phyloP scores from a whole-genome alignment of 2,329 filamentous ascomycete genomes.

The Aspergillus flavus region DNA sequence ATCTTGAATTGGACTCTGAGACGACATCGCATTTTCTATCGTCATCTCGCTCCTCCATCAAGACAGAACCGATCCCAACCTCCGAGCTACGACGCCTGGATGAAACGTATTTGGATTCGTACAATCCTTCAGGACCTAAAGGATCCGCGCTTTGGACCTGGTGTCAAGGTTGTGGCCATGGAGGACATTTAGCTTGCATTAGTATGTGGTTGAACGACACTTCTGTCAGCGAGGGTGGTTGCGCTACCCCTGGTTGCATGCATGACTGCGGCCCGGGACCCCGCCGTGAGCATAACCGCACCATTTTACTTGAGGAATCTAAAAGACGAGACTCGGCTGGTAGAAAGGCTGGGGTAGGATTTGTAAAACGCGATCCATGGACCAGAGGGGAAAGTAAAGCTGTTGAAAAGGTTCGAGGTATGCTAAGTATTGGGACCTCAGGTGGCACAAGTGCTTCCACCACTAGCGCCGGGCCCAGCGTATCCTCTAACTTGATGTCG shows the following conservation, averaged over 20 bases:
- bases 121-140: conserved; percentile 31
- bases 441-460: conserved; percentile 27
- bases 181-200: conserved; percentile 61
- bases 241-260: conserved; percentile 61
- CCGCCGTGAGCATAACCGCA: conserved; percentile 44
- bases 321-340: conserved; percentile 36
- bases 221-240: conserved; percentile 55
- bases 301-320: conserved; percentile 33
- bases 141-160: conserved; percentile 54
- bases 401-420: conserved; percentile 49
- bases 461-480: conserved; percentile 23
- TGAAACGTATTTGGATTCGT: conserved; percentile 20
- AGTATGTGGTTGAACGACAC: conserved; percentile 57
- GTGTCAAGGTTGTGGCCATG: conserved; percentile 64
- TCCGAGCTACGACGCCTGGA: conserved; percentile 30
- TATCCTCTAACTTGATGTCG: conserved; percentile 40
- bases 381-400: conserved; percentile 48
- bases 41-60: conserved; percentile 47
- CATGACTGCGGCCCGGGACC: conserved; percentile 61
- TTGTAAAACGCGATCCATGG: conserved; percentile 50
- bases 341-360: conserved; percentile 35
- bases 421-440: conserved; percentile 39
- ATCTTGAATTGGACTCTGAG: conserved; percentile 21
- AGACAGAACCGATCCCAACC: conserved; percentile 33
- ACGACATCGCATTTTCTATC: conserved; percentile 46